Evolutionary conservation across 805 yeast genomes (phyloP).

Genomic region (Ogataea philodendri): DNA sequence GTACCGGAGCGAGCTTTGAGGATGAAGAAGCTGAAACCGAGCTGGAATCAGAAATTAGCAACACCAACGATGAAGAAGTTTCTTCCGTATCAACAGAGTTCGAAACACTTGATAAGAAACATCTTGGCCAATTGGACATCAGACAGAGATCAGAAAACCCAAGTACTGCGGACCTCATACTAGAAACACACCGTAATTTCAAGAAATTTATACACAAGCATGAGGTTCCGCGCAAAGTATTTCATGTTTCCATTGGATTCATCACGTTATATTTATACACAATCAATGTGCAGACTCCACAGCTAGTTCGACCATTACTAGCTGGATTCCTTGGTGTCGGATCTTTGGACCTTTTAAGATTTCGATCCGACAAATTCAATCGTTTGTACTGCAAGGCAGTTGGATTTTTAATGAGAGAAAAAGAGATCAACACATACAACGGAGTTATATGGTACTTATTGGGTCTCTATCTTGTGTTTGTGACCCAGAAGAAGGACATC

Average conservation of each 20-base stretch:
- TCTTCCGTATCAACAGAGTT: conserved; percentile 17
- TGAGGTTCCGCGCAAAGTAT: conserved; percentile 83
- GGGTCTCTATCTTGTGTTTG: conserved; percentile 73
- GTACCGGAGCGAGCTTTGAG: conserved; percentile 10
- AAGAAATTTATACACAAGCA: conserved; percentile 49
- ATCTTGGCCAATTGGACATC: neutral
- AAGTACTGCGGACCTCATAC: conserved; percentile 25
- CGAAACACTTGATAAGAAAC: conserved; percentile 9
- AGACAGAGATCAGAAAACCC: conserved; percentile 8
- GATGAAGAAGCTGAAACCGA: conserved; percentile 20
- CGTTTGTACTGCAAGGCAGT: conserved; percentile 59
- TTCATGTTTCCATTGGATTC: conserved; percentile 89
- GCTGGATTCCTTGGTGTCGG: conserved; percentile 56
- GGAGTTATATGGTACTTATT: conserved; percentile 87
- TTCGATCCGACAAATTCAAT: conserved; percentile 62
- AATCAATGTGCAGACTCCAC: conserved; percentile 50
- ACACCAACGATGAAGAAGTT: conserved; percentile 14
- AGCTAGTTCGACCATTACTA: conserved; percentile 60
- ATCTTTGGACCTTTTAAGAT: conserved; percentile 64
- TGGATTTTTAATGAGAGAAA: conserved; percentile 83
- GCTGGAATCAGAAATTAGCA: conserved; percentile 20
- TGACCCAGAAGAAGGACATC: conserved; percentile 75
- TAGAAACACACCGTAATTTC: conserved; percentile 32
- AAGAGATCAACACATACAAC: conserved; percentile 68
- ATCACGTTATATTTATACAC: conserved; percentile 73